Base-by-base conservation (phyloP, 495 filamentous ascomycete genomes). In the Penicillium manginii region DNA sequence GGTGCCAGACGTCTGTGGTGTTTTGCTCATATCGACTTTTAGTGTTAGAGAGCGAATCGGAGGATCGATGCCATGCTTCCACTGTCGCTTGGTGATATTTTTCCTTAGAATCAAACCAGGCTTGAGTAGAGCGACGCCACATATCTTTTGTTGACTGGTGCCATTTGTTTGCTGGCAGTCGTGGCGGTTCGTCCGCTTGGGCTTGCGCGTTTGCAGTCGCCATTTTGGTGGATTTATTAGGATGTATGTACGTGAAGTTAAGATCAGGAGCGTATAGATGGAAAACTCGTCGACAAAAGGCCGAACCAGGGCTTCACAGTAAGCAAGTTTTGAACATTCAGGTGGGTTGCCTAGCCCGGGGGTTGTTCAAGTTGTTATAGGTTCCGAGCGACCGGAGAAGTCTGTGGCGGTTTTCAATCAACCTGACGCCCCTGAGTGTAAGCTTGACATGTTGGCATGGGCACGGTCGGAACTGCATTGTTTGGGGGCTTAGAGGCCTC, bases 91-190 rank as follows among this genome's bases (percentile, higher is more conserved):
- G 54, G 9, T 57, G 54, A 18, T 49, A 57, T 54, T 23, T 19
- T 26, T 57, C 47, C 33, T 61, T 60, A 1, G 59, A 62, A 22
- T 62, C 50, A 35, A 11, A 31, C 52, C 52, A 65, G 5, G 37
- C 32, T 15, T 26, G 48, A 3, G 59, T 22, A 3, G 63, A 62
- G 6, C 59, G 55, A 47, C 40, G 51, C 59, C 56, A 59, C 18
- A 47, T 32, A 9, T 57, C 53, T 15, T 29, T 56, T 15, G 51
- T 62, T n/a, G 63, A 59, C 32, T 53, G 52, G 22, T 62, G 47
- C 52, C 19, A 58, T 50, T 61, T 61, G 9, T 51, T 37, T 7
- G 54, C 23, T 1, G 47, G 54, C 43, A 55, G 58, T 14, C 55
- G 50, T 15, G 26, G 29, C 40, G 40, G 12, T 22, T 52, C 39